phyloP scores from a whole-genome alignment of 768 basidiomycete genomes.

The Kwoniella mangroviensis region DNA sequence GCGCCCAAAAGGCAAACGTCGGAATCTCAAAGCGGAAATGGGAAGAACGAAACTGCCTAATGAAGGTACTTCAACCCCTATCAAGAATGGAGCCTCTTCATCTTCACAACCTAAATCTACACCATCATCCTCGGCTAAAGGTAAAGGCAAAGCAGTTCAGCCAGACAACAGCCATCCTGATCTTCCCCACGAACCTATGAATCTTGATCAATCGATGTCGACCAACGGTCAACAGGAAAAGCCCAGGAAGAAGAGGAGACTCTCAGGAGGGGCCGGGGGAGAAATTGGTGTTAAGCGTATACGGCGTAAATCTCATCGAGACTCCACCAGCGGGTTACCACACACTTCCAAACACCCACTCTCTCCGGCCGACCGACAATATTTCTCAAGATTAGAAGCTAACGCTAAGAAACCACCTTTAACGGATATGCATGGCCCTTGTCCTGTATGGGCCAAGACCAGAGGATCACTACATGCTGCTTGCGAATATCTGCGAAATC shows the following conservation, averaged over 20 bases:
- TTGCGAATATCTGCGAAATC: conserved; percentile 45
- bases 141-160: conserved; percentile 28
- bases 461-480: conserved; percentile 35
- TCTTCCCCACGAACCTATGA: neutral
- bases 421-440: conserved; percentile 30
- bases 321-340: neutral
- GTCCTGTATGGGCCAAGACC: conserved; percentile 51
- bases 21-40: conserved; percentile 30
- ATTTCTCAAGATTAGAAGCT: conserved; percentile 29
- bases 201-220: neutral
- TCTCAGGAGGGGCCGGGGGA: conserved; percentile 32
- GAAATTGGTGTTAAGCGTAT: conserved; percentile 23
- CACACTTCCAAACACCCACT: neutral
- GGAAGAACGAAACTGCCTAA: conserved; percentile 12
- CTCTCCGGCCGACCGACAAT: conserved; percentile 30
- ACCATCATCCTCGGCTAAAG: conserved; percentile 30
- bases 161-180: neutral
- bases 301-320: conserved; percentile 18
- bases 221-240: neutral
- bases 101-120: neutral
- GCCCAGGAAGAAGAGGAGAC: conserved; percentile 35
- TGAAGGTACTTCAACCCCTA: neutral
- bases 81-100: neutral
- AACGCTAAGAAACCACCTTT: conserved; percentile 33
- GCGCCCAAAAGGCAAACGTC: conserved; percentile 30